Percentiles rank a stretch among this genome's conserved stretches.
Conservation (phyloP, 2,329 filamentous ascomycete species). For the Metarhizium anisopliae region DNA sequence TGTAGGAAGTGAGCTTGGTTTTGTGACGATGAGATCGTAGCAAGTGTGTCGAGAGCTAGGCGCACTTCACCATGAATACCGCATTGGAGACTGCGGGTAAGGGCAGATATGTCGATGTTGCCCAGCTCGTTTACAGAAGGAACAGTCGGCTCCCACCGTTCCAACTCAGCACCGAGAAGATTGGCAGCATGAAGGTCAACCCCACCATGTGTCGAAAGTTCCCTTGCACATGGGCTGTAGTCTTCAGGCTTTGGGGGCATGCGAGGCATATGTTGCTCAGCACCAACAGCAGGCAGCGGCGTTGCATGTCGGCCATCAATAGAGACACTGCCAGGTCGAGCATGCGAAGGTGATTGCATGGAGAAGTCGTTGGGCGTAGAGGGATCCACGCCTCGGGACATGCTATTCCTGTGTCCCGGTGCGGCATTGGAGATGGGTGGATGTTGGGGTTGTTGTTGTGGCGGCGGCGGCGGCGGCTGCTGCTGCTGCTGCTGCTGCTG, state of each 20-base stretch:
- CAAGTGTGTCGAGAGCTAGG: conserved; percentile 76
- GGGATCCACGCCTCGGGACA: conserved; percentile 42
- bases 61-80: conserved; percentile 87
- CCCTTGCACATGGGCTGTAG: conserved; percentile 46
- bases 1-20: conserved; percentile 56
- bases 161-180: conserved; percentile 57
- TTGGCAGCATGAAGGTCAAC: conserved; percentile 58
- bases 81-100: conserved; percentile 83
- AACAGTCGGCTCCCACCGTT: conserved; percentile 62
- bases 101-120: conserved; percentile 78
- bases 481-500: conserved; percentile 7
- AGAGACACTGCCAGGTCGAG: conserved; percentile 31
- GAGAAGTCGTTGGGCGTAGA: conserved; percentile 28
- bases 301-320: conserved; percentile 22
- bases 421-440: conserved; percentile 27
- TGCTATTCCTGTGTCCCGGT: conserved; percentile 29
- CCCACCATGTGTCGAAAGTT: conserved; percentile 58
- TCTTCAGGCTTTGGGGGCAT: conserved; percentile 38
- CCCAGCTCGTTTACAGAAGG: conserved; percentile 72
- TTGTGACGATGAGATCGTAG: conserved; percentile 54
- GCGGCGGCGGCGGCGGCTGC: conserved; percentile 17
- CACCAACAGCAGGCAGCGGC: conserved; percentile 9
- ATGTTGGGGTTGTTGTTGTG: conserved; percentile 5
- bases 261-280: conserved; percentile 26
- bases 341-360: conserved; percentile 36